phyloP scores from a whole-genome alignment of 345 rosid species.

The Arabidopsis thaliana region DNA sequence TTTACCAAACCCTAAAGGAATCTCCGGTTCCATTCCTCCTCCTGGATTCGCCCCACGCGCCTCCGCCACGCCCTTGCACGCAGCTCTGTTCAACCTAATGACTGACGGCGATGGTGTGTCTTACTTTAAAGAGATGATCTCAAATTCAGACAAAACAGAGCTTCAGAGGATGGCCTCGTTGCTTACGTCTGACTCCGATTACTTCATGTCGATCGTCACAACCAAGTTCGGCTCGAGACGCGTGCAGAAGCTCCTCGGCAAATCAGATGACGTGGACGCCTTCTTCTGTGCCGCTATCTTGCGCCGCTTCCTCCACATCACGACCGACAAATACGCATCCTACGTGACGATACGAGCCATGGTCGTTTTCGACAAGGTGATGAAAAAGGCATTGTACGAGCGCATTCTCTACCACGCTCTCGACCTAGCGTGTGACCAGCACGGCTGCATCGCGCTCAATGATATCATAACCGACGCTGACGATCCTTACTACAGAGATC shows the following conservation, averaged over 20 bases:
- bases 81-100: background rate
- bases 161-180: background rate
- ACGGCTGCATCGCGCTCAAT: constrained; percentile 32
- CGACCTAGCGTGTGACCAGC: background rate
- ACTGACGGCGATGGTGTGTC: background rate
- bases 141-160: background rate
- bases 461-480: background rate
- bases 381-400: background rate
- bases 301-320: constrained; percentile 21
- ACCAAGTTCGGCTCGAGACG: constrained; percentile 21
- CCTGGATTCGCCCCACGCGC: constrained; percentile 22
- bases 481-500: background rate
- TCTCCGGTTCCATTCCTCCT: constrained; percentile 24
- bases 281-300: constrained; percentile 13
- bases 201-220: constrained; percentile 6
- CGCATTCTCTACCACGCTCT: background rate
- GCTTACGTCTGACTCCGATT: constrained; percentile 20
- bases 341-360: constrained; percentile 34
- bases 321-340: constrained; percentile 28
- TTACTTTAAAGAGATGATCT: background rate
- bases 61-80: background rate
- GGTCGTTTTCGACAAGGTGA: background rate
- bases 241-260: constrained; percentile 30
- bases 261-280: constrained; percentile 17
- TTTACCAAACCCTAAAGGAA: constrained; percentile 8